These are phyloP conservation scores for Mortierella hygrophila DNA, from an alignment of 192 early-diverging fungal genomes.

Conservation along the genomic window DNA sequence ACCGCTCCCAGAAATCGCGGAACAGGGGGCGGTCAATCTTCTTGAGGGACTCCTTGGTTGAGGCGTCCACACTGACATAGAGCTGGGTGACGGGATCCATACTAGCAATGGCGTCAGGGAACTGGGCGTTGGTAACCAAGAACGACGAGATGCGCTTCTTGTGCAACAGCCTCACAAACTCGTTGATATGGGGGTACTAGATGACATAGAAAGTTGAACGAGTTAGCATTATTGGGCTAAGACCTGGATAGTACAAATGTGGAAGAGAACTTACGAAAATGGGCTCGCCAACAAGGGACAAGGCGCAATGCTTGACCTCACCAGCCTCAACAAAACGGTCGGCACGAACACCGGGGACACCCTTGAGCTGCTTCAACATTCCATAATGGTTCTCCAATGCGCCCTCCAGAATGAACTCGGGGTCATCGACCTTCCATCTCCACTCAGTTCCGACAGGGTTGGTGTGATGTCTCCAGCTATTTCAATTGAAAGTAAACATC, in stretches of 20 bases:
- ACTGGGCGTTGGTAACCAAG: slow-evolving; percentile 83
- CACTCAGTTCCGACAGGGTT: slow-evolving; percentile 81
- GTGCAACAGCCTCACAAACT: slow-evolving; percentile 76
- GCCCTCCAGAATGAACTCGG: slow-evolving; percentile 75
- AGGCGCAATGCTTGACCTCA: slow-evolving; percentile 73
- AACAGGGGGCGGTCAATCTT: slow-evolving; percentile 83
- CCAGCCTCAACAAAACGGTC: slow-evolving; percentile 79
- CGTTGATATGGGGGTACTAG: slow-evolving; percentile 83
- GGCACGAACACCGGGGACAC: slow-evolving; percentile 81
- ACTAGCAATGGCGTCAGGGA: slow-evolving; percentile 73
- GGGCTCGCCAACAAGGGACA: slow-evolving; percentile 78
- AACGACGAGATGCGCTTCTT: slow-evolving; percentile 77
- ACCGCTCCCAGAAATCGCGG: slow-evolving; percentile 84
- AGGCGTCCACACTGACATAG: slow-evolving; percentile 82
- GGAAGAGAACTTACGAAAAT: slow-evolving; percentile 58
- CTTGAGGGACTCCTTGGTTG: slow-evolving; percentile 80
- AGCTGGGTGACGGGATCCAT: slow-evolving; percentile 80
- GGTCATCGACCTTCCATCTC: slow-evolving; percentile 80
- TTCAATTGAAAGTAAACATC: background rate
- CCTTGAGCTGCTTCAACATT: slow-evolving; percentile 83
- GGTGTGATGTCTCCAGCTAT: slow-evolving; percentile 78
- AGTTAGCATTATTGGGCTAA: too few species aligned
- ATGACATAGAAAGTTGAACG: background rate
- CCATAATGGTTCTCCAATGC: slow-evolving; percentile 77
- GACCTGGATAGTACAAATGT: background rate